Base-by-base conservation (phyloP, 371 early-diverging fungal species). In the Homolaphlyctis polyrhiza region DNA sequence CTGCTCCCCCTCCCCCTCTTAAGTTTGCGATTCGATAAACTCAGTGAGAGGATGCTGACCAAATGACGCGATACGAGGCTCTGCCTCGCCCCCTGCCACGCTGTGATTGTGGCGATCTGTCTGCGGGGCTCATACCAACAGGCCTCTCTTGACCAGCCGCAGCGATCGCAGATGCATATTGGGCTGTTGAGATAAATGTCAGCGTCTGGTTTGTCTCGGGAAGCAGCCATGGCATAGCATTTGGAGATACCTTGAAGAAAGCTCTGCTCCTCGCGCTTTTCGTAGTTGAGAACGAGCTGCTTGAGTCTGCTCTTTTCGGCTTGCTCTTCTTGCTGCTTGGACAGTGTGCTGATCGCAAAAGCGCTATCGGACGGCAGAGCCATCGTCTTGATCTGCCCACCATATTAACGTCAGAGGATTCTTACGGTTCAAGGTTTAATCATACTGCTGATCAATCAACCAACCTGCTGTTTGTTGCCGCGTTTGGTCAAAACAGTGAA, bases 391-490 rank as follows among this genome's bases (percentile, higher is more conserved):
- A 82, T 72, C 80, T 80, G 35, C 4, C 30, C 23, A 33, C 33
- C 58, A 48, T 43, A 34, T 55, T 30, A 18, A 23, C 27, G 28
- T 5, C 43, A 63, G 23, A 27, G 28, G 45, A 27, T 16, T 13
- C 43, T 1, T 25, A 25, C 45, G 3, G 0, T 39, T 36, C 58
- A n/a, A 45, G 29, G 16, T 11, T 39, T 13, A 55, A 50, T 25
- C 18, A 13, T 33, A 64, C 59, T 45, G 16, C 32, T 43, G 67
- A 55, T 66, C n/a, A n/a, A n/a, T n/a, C n/a, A n/a, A n/a, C n/a
- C n/a, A n/a, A 87, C 87, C 75, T 91, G 91, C 62, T 93, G 94
- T 72, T 91, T 91, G 74, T 92, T 94, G 59, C 94, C 94, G 72
- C 89, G 90, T 74, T 93, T 94, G 29, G 93, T 92, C 62, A 97